Evolutionary conservation across 108 stramenopile genomes (phyloP), one percentile per base, ranked within the genome.

Genomic region (Skeletonema potamos): DNA sequence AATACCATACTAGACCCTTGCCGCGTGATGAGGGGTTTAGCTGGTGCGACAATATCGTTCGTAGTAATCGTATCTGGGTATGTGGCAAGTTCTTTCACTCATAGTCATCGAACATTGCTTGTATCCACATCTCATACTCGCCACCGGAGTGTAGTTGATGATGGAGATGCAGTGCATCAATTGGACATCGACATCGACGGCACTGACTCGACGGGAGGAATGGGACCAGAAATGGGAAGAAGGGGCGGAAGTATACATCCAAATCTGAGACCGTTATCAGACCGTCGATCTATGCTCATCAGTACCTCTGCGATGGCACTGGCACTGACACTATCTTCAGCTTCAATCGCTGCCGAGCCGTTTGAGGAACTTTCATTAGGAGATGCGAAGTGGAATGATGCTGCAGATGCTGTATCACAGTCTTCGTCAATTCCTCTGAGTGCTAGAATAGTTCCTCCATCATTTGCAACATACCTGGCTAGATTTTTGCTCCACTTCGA

Each of bases 401-500:
- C 70, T 6, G 73, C 73, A 39, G 37, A 17, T 22, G 48, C 48
- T 51, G 7, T 61, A 15, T 62, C 72, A 4, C 54, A 48, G 29
- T 59, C 64, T 18, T 57, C 57, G 20, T 61, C 73, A 24, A 58
- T 68, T 28, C 66, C 65, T 17, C 10, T 74, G 18, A 44, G 41
- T 27, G 48, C 55, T 15, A 58, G 22, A 48, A 67, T 65, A 58
- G 74, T 90, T 18, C 87, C 89, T 15, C 68, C 89, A n/a, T 72
- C 74, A 5, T 94, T 94, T 79, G 72, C 72, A 3, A 88, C 89
- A 12, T 94, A 92, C 51, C 58, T 84, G 10, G 68, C 90, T 9
- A 68, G 93, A 32, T 90, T 94, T 72, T 60, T 94, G 3, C 74
- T 94, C 17, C 77, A 76, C 27, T 94, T 87, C 63, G 93, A 94